phyloP scores from a whole-genome alignment of 2,329 filamentous ascomycete species.

The Verticillium klebahnii region DNA sequence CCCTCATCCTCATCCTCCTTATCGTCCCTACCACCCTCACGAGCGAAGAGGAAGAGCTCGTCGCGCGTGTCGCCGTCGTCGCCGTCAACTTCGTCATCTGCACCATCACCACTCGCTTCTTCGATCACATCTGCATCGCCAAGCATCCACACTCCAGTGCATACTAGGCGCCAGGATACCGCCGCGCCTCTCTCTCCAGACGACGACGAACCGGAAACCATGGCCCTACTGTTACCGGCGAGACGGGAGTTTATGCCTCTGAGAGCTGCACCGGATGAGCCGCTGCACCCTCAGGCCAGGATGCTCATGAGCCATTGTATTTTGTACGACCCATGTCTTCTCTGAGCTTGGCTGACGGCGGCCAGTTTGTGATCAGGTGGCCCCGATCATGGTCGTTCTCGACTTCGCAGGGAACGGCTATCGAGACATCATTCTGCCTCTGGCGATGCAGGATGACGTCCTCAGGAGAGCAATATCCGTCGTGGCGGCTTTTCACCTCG shows the following conservation, averaged over 20 bases:
- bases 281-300: constrained; percentile 21
- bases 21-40: neutral
- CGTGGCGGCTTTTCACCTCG: constrained; percentile 32
- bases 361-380: constrained; percentile 28
- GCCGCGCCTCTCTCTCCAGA: neutral
- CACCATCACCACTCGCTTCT: neutral
- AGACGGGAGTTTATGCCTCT: constrained; percentile 4
- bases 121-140: neutral
- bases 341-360: neutral
- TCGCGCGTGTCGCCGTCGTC: constrained; percentile 5
- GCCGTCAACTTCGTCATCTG: neutral
- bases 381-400: constrained; percentile 33
- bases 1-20: neutral
- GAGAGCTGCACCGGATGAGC: constrained; percentile 18
- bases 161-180: neutral
- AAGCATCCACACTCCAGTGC: neutral
- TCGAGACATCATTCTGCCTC: constrained; percentile 30
- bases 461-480: constrained; percentile 31
- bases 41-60: constrained; percentile 8
- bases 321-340: neutral
- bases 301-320: constrained; percentile 31
- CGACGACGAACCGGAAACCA: neutral
- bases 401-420: constrained; percentile 31
- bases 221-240: neutral
- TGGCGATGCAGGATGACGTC: constrained; percentile 29